phyloP scores from a whole-genome alignment of 352 stramenopile species.

The Achlya hypogyna region DNA sequence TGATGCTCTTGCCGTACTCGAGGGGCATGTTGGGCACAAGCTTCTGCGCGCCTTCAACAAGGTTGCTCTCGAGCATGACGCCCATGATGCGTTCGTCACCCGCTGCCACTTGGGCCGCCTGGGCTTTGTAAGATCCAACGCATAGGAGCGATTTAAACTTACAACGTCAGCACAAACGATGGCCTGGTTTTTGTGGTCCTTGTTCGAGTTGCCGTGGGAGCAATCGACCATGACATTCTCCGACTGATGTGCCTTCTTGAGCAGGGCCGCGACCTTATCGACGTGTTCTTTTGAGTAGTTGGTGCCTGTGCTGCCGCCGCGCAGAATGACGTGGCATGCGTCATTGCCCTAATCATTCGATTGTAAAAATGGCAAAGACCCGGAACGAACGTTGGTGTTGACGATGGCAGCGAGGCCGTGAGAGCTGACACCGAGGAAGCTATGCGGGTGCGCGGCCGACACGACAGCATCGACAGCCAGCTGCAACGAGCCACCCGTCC shows the following conservation, averaged over 20 bases:
- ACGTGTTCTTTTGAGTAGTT: conserved; percentile 79
- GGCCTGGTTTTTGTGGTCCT: conserved; percentile 83
- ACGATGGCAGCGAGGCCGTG: conserved; percentile 80
- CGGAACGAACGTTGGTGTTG: conserved; percentile 38
- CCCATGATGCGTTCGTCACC: conserved; percentile 64
- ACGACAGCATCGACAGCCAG: conserved; percentile 79
- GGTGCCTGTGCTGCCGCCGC: conserved; percentile 72
- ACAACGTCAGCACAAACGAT: conserved; percentile 68
- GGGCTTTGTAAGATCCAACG: no score
- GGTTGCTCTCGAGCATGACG: conserved; percentile 85
- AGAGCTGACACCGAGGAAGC: conserved; percentile 79
- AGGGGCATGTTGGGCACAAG: conserved; percentile 25
- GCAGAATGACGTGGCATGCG: conserved; percentile 79
- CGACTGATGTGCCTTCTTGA: conserved; percentile 73
- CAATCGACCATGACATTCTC: conserved; percentile 88
- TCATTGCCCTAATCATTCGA: conserved; percentile 43
- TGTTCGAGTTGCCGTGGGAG: conserved; percentile 85
- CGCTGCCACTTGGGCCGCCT: conserved; percentile 39
- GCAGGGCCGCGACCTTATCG: conserved; percentile 61
- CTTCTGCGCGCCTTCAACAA: conserved; percentile 81
- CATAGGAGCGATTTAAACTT: not conserved
- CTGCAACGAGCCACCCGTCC: conserved; percentile 78
- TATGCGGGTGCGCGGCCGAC: conserved; percentile 73
- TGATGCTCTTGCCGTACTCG: conserved; percentile 81
- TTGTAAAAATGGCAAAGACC: not conserved